Base-by-base conservation (phyloP, 2,329 filamentous ascomycete genomes). In the Aspergillus sp. region DNA sequence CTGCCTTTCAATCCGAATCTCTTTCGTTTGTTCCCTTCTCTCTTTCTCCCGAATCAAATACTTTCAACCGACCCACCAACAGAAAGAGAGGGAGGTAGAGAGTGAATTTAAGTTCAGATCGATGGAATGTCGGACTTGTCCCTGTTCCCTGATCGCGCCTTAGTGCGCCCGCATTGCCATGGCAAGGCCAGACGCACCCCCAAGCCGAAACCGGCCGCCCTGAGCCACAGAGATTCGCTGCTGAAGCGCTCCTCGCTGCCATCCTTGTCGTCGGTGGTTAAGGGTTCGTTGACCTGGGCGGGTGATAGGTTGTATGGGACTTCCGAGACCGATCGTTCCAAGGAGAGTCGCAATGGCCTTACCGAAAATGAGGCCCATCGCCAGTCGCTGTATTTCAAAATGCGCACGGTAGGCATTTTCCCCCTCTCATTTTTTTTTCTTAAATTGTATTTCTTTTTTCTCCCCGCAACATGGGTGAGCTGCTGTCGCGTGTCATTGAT, bases 351-450 rank as follows among this genome's bases (percentile, higher is more conserved):
- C 14, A 77, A 80, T 31, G 75, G 79, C 47, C 77, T 73, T 59
- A 75, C 77, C 57, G 77, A 77, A 46, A 69, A 75, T n/a, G 84
- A 87, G 54, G 82, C 87, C 66, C 82, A 82, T 60, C 87, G 84
- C 72, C 84, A 88, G 69, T 80, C 89, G 10, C 73, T 92, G 47
- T 83, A 85, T 61, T 72, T 87, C 62, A 84, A 84, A 63, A 83
- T 93, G 81, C 85, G 86, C 64, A 85, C 86, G 76, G 88, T 89
- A 75, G 72, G 84, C 79, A 3, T 42, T 7, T 7, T 18, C 16
- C 4, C 4, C 14, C 5, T 16, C 5, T 42, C 2, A 1, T 42
- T 42, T 14, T 36, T 16, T 16, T 12, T 6, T 11, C n/a, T n/a
- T n/a, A n/a, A n/a, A 14, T 14, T 5, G 14, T 3, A 36, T 59